Conservation (phyloP, 1,284 basidiomycete genomes). For the Heterobasidion irregulare region DNA sequence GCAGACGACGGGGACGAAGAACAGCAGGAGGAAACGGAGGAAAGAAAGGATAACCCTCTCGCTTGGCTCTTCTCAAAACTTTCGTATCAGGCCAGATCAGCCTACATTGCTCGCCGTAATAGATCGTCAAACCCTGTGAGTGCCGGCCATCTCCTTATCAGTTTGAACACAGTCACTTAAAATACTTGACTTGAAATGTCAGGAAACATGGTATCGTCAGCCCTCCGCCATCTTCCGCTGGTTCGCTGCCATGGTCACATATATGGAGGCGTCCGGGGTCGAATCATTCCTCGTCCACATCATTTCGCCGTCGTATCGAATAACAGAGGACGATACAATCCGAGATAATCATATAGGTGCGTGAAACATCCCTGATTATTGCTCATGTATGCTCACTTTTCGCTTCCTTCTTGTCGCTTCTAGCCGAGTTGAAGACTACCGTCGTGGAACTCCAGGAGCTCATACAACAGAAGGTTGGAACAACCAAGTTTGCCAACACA, state of each 20-base stretch:
- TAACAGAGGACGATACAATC: slow-evolving; percentile 79
- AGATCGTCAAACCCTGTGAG: slow-evolving; percentile 39
- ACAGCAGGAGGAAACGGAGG: slow-evolving; percentile 6
- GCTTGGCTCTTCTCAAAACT: slow-evolving; percentile 93
- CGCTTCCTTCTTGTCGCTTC: neutral
- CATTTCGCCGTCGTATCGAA: slow-evolving; percentile 79
- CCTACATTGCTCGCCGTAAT: slow-evolving; percentile 61
- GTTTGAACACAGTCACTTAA: neutral
- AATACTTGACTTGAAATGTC: neutral
- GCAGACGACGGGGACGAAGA: slow-evolving; percentile 23
- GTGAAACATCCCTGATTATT: slow-evolving; percentile 19
- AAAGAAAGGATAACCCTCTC: slow-evolving; percentile 50
- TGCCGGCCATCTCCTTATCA: slow-evolving; percentile 7
- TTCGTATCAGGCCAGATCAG: slow-evolving; percentile 80
- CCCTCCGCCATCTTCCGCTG: slow-evolving; percentile 81
- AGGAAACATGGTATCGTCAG: slow-evolving; percentile 72
- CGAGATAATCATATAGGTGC: slow-evolving; percentile 74
- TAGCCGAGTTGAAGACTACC: slow-evolving; percentile 80
- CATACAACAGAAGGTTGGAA: slow-evolving; percentile 80
- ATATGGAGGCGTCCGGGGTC: slow-evolving; percentile 51
- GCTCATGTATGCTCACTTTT: neutral
- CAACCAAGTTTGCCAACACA: slow-evolving; percentile 67
- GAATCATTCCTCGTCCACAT: slow-evolving; percentile 78
- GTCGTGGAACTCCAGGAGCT: slow-evolving; percentile 85
- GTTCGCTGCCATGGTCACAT: slow-evolving; percentile 85